Conservation (phyloP, 2,329 filamentous ascomycete genomes). For the Simplicillium aogashimaense region DNA sequence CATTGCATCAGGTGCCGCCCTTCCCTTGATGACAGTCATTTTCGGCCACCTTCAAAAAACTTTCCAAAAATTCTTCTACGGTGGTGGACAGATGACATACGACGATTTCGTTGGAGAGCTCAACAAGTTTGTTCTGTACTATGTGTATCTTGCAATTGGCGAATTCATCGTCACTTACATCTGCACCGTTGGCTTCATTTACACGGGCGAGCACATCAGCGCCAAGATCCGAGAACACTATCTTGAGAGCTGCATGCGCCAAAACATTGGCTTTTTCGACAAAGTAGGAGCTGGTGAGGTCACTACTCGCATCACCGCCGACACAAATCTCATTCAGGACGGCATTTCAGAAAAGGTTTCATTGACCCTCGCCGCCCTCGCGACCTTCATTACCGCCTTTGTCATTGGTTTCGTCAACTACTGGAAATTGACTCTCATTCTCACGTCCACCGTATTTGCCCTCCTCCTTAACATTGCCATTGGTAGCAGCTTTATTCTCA, state of each 20-base stretch:
- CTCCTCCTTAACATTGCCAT: conserved; percentile 68
- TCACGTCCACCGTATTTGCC: conserved; percentile 71
- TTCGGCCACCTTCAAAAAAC: conserved; percentile 67
- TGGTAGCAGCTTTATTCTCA: conserved; percentile 66
- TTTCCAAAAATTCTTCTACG: conserved; percentile 55
- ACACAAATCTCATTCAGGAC: conserved; percentile 88
- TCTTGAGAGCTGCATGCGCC: conserved; percentile 70
- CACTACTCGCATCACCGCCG: conserved; percentile 86
- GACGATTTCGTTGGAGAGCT: conserved; percentile 51
- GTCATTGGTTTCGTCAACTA: conserved; percentile 84
- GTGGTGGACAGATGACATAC: conserved; percentile 30
- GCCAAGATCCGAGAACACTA: conserved; percentile 76
- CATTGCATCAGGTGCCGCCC: conserved; percentile 62
- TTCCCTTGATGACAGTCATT: conserved; percentile 73
- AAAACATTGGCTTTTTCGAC: conserved; percentile 91
- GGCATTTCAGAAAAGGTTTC: conserved; percentile 86
- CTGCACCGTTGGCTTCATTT: conserved; percentile 82
- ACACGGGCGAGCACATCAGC: conserved; percentile 69
- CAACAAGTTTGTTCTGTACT: conserved; percentile 62
- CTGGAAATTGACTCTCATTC: conserved; percentile 88
- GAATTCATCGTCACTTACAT: conserved; percentile 73
- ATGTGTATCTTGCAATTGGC: conserved; percentile 73
- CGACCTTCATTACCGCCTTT: conserved; percentile 82
- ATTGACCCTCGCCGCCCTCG: conserved; percentile 63
- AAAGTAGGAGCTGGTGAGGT: conserved; percentile 89